A percentile compares a stretch with the other conserved stretches of the same genome.
phyloP scores from a whole-genome alignment of 768 basidiomycete genomes.

The Clitopilus hobsonii region DNA sequence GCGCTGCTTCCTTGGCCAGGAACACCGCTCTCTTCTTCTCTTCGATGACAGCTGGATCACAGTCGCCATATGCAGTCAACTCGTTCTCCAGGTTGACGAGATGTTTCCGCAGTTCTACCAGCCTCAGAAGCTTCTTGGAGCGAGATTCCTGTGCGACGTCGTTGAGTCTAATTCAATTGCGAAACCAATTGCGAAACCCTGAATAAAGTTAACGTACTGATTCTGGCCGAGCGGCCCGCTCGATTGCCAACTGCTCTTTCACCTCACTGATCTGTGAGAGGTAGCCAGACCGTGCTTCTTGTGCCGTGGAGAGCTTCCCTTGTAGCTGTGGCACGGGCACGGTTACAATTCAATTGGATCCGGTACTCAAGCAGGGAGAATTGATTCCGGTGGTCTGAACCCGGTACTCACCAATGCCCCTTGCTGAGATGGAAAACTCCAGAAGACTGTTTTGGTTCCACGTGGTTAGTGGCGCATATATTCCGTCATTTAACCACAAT shows the following conservation, averaged over 20 bases:
- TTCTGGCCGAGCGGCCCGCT: conserved; percentile 49
- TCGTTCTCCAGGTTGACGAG: conserved; percentile 57
- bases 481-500: conserved; percentile 2
- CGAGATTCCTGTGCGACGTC: conserved; percentile 48
- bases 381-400: neutral
- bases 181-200: conserved; percentile 1
- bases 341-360: neutral
- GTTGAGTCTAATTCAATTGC: neutral
- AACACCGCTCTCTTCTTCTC: conserved; percentile 67
- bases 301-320: conserved; percentile 33
- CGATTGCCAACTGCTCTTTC: conserved; percentile 39
- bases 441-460: conserved; percentile 62
- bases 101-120: conserved; percentile 44
- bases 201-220: conserved; percentile 38
- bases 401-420: conserved; percentile 57
- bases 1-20: conserved; percentile 77
- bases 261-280: conserved; percentile 49
- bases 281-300: conserved; percentile 37
- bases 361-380: conserved; percentile 5
- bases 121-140: conserved; percentile 41
- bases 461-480: conserved; percentile 15
- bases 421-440: conserved; percentile 91
- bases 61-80: conserved; percentile 73
- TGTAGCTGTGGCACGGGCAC: neutral
- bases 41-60: conserved; percentile 79